phyloP scores from a whole-genome alignment of 225 moss, liverwort and hornwort genomes.

The Climacium dendroides region DNA sequence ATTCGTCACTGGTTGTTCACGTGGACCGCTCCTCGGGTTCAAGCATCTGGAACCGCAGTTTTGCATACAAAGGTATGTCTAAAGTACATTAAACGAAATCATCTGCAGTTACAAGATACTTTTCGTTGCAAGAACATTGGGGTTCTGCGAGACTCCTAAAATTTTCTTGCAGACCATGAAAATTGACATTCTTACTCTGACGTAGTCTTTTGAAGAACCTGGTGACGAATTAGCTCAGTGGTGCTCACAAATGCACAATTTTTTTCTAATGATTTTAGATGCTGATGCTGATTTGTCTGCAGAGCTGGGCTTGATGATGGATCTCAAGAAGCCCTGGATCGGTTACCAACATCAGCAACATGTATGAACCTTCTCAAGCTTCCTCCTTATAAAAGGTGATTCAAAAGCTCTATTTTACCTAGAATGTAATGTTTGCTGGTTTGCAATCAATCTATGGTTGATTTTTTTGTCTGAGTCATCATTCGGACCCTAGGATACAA shows the following conservation, averaged over 20 bases:
- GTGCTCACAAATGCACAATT: not conserved
- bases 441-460: not conserved
- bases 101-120: not conserved
- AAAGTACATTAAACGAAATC: not conserved
- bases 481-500: not conserved
- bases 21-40: conserved; percentile 96
- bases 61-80: conserved; percentile 83
- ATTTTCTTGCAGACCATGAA: not conserved
- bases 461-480: not conserved
- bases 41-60: conserved; percentile 93
- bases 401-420: not conserved
- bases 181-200: not conserved
- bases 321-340: conserved; percentile 84
- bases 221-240: not conserved
- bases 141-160: not conserved
- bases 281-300: conserved; percentile 8
- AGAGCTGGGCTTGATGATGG: conserved; percentile 88
- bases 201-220: not conserved
- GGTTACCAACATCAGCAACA: conserved; percentile 94
- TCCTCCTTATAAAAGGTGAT: conserved; percentile 85
- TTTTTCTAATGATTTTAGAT: not conserved
- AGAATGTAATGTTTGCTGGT: not conserved
- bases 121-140: not conserved
- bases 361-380: conserved; percentile 99
- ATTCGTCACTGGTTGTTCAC: conserved; percentile 98